Conservation (phyloP, 108 stramenopile genomes). For the Nannochloropsis gaditana region DNA sequence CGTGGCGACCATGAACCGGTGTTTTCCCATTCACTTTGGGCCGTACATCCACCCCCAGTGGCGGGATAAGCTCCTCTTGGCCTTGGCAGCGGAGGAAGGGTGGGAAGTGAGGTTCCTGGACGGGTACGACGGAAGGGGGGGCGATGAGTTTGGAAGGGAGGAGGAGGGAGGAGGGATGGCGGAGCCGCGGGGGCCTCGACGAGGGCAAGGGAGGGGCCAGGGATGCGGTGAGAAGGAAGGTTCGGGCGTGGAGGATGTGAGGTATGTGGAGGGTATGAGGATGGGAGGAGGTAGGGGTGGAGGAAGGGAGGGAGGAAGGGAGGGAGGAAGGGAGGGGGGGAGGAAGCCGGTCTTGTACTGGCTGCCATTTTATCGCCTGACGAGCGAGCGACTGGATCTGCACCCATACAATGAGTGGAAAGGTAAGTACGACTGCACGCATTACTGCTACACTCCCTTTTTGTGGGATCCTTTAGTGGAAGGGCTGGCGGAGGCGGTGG, state of each 20-base stretch:
- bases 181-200: not conserved
- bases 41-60: not conserved
- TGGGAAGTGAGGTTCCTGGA: not conserved
- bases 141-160: not conserved
- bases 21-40: not conserved
- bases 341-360: not conserved
- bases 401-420: not conserved
- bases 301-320: not conserved
- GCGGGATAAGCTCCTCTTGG: not conserved
- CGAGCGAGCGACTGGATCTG: not conserved
- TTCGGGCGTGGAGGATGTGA: not conserved
- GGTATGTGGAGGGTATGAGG: not conserved
- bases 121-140: not conserved
- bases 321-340: not conserved
- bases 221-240: not conserved
- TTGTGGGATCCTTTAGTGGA: not conserved
- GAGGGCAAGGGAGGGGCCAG: not conserved
- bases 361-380: not conserved
- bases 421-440: slow-evolving; percentile 5
- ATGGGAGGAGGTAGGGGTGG: not conserved
- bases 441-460: slow-evolving; percentile 14
- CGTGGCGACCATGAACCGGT: not conserved
- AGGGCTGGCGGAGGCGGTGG: not conserved
- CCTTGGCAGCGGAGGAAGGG: not conserved
- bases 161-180: not conserved